phyloP scores from a whole-genome alignment of 306 rosid species.

The Corylus avellana region DNA sequence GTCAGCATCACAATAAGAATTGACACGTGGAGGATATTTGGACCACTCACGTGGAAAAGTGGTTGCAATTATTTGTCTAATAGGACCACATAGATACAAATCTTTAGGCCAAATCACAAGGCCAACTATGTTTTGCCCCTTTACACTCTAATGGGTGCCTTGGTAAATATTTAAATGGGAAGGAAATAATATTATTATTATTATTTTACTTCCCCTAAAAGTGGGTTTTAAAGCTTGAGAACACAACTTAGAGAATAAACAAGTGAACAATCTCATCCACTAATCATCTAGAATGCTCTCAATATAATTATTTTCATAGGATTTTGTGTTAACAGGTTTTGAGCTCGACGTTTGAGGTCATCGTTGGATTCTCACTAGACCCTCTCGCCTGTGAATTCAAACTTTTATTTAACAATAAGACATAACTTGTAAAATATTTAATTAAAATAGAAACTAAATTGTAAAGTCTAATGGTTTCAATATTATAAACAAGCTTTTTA shows the following conservation, averaged over 20 bases:
- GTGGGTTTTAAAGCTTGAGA: conserved; percentile 9
- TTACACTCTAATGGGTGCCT: conserved; percentile 24
- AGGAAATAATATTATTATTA: background rate
- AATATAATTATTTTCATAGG: too few species aligned
- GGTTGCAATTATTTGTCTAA: conserved; percentile 43
- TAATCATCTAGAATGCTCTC: too few species aligned
- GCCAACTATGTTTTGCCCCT: conserved; percentile 34
- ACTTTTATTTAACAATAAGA: too few species aligned
- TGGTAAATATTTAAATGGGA: conserved; percentile 1
- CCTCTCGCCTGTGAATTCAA: too few species aligned
- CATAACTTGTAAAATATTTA: too few species aligned
- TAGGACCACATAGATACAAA: conserved; percentile 36
- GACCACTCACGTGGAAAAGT: conserved; percentile 49
- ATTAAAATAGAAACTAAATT: too few species aligned
- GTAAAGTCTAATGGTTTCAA: too few species aligned
- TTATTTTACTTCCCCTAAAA: conserved; percentile 4
- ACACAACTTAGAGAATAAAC: background rate
- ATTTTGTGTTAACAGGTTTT: background rate
- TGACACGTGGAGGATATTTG: conserved; percentile 37
- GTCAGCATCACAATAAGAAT: conserved; percentile 21
- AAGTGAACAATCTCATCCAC: background rate
- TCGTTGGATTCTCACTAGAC: too few species aligned
- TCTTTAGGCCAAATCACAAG: conserved; percentile 41
- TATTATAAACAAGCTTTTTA: too few species aligned
- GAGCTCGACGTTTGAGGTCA: background rate